These are phyloP conservation scores for Phytophthora ohioensis DNA, from an alignment of 352 stramenopile genomes.

Conservation along the genomic window DNA sequence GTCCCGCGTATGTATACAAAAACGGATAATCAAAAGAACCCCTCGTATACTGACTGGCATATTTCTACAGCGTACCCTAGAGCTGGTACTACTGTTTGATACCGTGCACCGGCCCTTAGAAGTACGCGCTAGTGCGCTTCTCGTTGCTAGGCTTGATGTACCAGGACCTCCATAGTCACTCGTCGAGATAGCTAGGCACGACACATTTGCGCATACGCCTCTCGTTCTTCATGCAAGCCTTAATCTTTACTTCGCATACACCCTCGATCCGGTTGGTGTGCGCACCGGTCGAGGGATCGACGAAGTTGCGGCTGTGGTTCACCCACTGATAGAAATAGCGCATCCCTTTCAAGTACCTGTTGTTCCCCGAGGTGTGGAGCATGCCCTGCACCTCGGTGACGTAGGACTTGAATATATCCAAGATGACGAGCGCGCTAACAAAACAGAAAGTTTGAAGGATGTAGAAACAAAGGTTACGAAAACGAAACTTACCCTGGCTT, in stretches of 20 bases:
- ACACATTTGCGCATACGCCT: neutral
- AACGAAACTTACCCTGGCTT: neutral
- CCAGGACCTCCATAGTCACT: neutral
- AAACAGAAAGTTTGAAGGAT: neutral
- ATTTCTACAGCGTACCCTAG: neutral
- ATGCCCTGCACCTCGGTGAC: neutral
- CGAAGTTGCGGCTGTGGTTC: neutral
- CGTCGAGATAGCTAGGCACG: neutral
- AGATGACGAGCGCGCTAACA: neutral
- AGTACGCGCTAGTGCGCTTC: neutral
- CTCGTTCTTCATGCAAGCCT: neutral
- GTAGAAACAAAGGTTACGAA: neutral
- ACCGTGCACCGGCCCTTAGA: neutral
- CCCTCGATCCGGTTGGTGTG: neutral
- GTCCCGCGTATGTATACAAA: neutral
- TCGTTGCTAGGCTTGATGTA: neutral
- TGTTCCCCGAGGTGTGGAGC: neutral
- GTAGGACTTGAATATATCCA: neutral
- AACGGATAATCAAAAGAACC: neutral
- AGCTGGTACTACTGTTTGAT: neutral
- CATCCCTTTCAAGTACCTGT: neutral
- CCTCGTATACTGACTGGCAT: neutral
- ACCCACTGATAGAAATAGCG: neutral
- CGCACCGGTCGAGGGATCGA: neutral
- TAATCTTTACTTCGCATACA: neutral